Base-by-base conservation (phyloP, 1,139 yeast species). In the Suhomyces anneliseae region DNA sequence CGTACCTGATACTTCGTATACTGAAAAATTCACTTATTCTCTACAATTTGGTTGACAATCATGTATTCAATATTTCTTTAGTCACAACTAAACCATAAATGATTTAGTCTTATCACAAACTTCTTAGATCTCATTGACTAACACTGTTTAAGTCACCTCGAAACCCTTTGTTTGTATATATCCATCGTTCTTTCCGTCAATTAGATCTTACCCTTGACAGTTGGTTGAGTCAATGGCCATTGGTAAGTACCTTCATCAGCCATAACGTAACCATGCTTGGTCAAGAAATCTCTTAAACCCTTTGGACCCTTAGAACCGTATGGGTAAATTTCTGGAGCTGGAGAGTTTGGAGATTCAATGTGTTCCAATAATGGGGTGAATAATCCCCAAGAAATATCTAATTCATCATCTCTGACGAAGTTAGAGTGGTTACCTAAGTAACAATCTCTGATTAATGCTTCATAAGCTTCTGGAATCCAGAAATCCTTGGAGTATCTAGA, bases 381-480 rank as follows among this genome's bases (percentile, higher is more conserved):
- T 51, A 93, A 74, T 60, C 80, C 78, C 99, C 99, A 93, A 50
- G 95, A 85, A 50, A 86, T 83, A 51, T 92, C 97, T 65, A 95
- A 81, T 73, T 93, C 99, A 66, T 93, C 99, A 65, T 92, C 98
- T 73, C 99, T 87, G 35, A 93, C 99, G 66, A 95, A 93, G 74
- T 92, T 92, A 51, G 98, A 87, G 72, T 93, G 99, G 70, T 92
- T 96, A 49, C 96, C 99, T 58, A 83, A 79, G 64, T 86, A 74
- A 53, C 93, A 88, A 68, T 95, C 99, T 68, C 96, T 82, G 59
- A 93, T 89, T 60, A 93, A 82, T 2, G 97, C 87, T 74, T 95
- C 99, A 69, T 93, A 93, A 42, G 98, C 99, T 75, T 92, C 97
- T 44, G 99, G 98, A 61, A 93, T 92, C 87, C 92, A 87, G 71